A percentile compares a stretch with the other conserved stretches of the same genome.
phyloP scores from a whole-genome alignment of 768 basidiomycete species.

The Pulveroboletus ravenelii region DNA sequence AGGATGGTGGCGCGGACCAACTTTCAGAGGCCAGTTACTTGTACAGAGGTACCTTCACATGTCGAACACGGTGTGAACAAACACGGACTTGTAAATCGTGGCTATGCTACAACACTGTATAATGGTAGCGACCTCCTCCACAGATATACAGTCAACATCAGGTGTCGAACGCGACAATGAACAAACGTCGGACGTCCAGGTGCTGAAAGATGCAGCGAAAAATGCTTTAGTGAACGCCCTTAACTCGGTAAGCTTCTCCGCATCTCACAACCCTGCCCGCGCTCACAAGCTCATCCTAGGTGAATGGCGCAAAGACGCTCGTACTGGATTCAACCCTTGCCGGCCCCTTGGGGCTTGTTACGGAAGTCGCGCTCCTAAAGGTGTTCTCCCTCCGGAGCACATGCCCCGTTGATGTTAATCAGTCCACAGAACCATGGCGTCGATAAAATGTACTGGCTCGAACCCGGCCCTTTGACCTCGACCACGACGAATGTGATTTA shows the following conservation, averaged over 20 bases:
- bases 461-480: conserved; percentile 77
- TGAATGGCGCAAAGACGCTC: conserved; percentile 92
- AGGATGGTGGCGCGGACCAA: not conserved
- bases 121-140: conserved; percentile 32
- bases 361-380: conserved; percentile 90
- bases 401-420: conserved; percentile 6
- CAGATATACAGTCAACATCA: conserved; percentile 34
- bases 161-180: conserved; percentile 34
- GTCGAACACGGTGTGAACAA: conserved; percentile 1
- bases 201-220: conserved; percentile 74
- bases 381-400: conserved; percentile 35
- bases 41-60: not conserved
- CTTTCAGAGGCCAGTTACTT: not conserved
- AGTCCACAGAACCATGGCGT: conserved; percentile 88
- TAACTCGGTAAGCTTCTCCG: conserved; percentile 56
- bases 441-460: conserved; percentile 99
- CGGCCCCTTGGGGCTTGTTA: conserved; percentile 91
- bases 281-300: conserved; percentile 40
- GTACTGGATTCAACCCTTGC: conserved; percentile 87
- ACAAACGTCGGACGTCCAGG: conserved; percentile 48
- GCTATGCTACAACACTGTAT: conserved; percentile 23
- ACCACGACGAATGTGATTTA: conserved; percentile 89
- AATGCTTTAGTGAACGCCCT: conserved; percentile 80
- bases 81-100: conserved; percentile 20
- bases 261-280: not conserved